Conservation (phyloP, 1,139 yeast genomes). For the Sugiyamaella novakii region DNA sequence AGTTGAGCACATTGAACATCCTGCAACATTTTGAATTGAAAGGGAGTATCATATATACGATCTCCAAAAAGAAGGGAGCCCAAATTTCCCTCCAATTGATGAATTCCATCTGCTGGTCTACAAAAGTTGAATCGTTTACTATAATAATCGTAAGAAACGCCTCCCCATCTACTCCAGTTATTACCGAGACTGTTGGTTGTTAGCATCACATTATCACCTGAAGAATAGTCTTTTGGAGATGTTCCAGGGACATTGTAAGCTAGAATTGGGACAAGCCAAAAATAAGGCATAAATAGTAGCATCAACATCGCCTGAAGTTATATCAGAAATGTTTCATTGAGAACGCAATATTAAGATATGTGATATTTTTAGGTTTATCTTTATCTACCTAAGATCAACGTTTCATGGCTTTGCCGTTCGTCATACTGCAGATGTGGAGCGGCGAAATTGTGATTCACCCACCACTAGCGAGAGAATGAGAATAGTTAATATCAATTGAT, state of each 20-base stretch:
- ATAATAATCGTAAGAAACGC: slow-evolving; percentile 79
- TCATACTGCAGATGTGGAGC: too few relatives aligned
- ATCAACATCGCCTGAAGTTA: too few relatives aligned
- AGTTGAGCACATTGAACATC: slow-evolving; percentile 64
- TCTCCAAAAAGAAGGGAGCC: slow-evolving; percentile 96
- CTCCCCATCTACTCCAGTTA: slow-evolving; percentile 30
- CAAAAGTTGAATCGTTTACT: slow-evolving; percentile 84
- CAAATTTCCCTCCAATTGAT: slow-evolving; percentile 80
- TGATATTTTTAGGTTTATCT: too few relatives aligned
- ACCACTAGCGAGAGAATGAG: too few relatives aligned
- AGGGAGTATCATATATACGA: slow-evolving; percentile 90
- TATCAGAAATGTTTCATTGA: too few relatives aligned
- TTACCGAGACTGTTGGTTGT: slow-evolving; percentile 81
- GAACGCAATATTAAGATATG: too few relatives aligned
- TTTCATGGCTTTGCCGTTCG: too few relatives aligned
- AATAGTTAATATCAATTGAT: too few relatives aligned
- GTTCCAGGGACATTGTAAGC: slow-evolving; percentile 93
- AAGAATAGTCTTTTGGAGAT: slow-evolving; percentile 82
- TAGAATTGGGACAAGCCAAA: slow-evolving; percentile 36
- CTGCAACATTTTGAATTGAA: slow-evolving; percentile 73
- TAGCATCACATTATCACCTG: slow-evolving; percentile 71
- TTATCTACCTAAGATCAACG: too few relatives aligned
- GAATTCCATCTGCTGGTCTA: slow-evolving; percentile 61
- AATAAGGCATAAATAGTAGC: too few relatives aligned
- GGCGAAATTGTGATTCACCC: too few relatives aligned